Conservation (phyloP, 257 asterid species). For the Thymus mandschuricus region DNA sequence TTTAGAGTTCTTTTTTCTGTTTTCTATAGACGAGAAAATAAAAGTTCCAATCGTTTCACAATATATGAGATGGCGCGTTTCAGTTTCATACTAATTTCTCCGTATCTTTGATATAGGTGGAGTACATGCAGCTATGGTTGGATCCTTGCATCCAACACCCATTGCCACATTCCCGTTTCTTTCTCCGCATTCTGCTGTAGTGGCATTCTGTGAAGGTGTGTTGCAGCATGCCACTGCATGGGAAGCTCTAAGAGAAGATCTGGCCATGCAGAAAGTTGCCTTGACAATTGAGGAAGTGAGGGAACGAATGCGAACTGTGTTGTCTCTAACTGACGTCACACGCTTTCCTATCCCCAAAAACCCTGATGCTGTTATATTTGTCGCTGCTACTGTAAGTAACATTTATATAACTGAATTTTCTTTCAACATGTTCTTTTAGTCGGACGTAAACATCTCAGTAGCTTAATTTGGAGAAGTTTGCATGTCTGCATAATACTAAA, state of each 20-base stretch:
- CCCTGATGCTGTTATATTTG: conserved; percentile 82
- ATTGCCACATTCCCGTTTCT: conserved; percentile 94
- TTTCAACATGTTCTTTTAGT: background rate
- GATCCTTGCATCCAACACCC: conserved; percentile 89
- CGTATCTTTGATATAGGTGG: conserved; percentile 61
- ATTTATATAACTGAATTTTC: background rate
- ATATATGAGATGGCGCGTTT: background rate
- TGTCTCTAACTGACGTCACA: conserved; percentile 93
- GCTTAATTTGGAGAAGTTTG: background rate
- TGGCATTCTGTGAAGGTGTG: conserved; percentile 94
- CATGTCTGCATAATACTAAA: background rate
- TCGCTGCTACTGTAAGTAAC: conserved; percentile 87
- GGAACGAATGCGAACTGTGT: conserved; percentile 83
- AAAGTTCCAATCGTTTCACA: background rate
- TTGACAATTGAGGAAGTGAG: conserved; percentile 81
- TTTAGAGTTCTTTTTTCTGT: background rate
- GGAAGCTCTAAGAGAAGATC: conserved; percentile 90
- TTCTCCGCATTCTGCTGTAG: conserved; percentile 97
- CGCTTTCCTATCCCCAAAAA: conserved; percentile 90
- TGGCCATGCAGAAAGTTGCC: conserved; percentile 50
- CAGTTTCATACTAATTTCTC: background rate
- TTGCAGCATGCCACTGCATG: conserved; percentile 94
- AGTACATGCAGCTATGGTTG: conserved; percentile 99
- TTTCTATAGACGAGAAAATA: background rate
- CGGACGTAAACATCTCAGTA: background rate